These are phyloP conservation scores for Trichosporon sp. DNA, from an alignment of 1,284 basidiomycete genomes.

Conservation along the genomic window DNA sequence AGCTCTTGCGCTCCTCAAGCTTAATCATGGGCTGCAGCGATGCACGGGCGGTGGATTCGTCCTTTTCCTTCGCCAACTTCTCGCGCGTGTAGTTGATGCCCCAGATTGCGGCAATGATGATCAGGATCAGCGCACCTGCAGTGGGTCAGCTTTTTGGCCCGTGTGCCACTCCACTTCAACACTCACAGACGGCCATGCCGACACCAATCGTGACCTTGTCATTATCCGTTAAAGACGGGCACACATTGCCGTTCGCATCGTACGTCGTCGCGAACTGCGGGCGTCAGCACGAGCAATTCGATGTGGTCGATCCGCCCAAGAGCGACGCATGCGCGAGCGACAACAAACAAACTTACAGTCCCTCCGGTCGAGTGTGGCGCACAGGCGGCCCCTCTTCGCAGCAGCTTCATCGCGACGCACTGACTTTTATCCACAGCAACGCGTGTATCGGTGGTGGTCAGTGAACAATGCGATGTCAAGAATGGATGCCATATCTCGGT, in stretches of 20 bases:
- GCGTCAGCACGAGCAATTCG: background rate
- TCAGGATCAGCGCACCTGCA: constrained; percentile 11
- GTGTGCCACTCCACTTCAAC: background rate
- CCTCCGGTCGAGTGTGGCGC: background rate
- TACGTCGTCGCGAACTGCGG: constrained; percentile 26
- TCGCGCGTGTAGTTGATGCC: background rate
- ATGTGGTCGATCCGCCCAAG: too few relatives aligned
- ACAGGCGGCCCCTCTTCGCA: background rate
- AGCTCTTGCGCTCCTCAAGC: background rate
- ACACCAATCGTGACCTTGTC: constrained; percentile 25
- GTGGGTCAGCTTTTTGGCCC: background rate
- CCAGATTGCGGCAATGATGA: constrained; percentile 2
- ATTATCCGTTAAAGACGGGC: constrained; percentile 18
- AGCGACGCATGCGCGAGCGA: background rate
- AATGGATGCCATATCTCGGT: background rate
- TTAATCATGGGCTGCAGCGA: background rate
- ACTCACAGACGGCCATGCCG: constrained; percentile 26
- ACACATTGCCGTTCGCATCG: constrained; percentile 30
- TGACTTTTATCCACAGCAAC: background rate
- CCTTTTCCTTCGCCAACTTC: background rate
- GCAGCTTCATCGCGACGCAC: background rate
- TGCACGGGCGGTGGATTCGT: constrained; percentile 1
- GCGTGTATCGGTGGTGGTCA: background rate
- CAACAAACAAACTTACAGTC: background rate
- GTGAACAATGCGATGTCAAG: background rate